Evolutionary conservation across 2,329 filamentous ascomycete genomes (phyloP).

Genomic region (Neonectria coccinea): DNA sequence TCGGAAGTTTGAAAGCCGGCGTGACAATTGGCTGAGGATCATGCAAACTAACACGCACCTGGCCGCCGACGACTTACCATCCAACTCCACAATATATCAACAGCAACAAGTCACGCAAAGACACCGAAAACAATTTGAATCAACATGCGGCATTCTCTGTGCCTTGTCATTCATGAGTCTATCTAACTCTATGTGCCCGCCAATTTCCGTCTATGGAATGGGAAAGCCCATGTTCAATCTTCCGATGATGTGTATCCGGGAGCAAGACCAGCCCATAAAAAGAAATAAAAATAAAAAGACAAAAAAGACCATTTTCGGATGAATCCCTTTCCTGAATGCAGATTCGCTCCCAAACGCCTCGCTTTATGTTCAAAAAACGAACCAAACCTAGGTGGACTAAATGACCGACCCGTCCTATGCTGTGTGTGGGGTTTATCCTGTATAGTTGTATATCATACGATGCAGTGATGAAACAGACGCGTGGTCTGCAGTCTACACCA

Average conservation of each 20-base stretch:
- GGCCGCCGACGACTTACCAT: slow-evolving; percentile 33
- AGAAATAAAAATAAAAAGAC: not conserved
- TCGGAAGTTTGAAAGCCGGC: slow-evolving; percentile 12
- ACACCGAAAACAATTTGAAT: not conserved
- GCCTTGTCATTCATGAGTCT: slow-evolving; percentile 19
- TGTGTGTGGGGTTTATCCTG: not conserved
- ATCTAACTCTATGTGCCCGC: slow-evolving; percentile 6
- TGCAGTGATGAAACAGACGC: not conserved
- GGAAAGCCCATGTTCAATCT: slow-evolving; percentile 1
- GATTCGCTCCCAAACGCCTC: slow-evolving; percentile 41
- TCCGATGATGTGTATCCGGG: slow-evolving; percentile 6
- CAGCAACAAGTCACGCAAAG: not conserved
- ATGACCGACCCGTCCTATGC: slow-evolving; percentile 9
- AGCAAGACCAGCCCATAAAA: not conserved
- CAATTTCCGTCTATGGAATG: slow-evolving; percentile 7
- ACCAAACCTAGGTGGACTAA: slow-evolving; percentile 23
- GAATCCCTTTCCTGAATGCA: slow-evolving; percentile 27
- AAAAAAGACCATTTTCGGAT: slow-evolving; percentile 5
- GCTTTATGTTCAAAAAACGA: slow-evolving; percentile 37
- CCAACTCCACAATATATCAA: slow-evolving; percentile 16
- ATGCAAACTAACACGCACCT: slow-evolving; percentile 9
- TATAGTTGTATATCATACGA: slow-evolving; percentile 4
- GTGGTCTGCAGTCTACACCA: slow-evolving; percentile 43
- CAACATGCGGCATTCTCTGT: slow-evolving; percentile 16
- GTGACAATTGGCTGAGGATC: slow-evolving; percentile 38